Conservation (phyloP, 2,329 filamentous ascomycete species). For the Phialophora verrucosa region DNA sequence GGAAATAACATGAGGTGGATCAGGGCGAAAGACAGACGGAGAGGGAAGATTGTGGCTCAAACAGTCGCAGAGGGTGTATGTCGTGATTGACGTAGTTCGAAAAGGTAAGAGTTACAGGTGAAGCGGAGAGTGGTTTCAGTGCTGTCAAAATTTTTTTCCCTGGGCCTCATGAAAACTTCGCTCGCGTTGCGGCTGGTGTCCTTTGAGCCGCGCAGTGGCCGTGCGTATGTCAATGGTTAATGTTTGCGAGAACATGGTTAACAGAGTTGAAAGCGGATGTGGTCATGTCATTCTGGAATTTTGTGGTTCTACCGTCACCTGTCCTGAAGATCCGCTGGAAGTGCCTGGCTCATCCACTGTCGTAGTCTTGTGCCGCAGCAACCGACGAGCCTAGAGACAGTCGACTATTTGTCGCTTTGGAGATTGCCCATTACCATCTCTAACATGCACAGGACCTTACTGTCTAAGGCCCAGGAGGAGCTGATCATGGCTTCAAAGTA, state of each 20-base stretch:
- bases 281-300: not conserved
- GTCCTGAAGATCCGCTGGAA: not conserved
- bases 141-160: not conserved
- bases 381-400: not conserved
- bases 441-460: not conserved
- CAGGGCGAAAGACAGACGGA: not conserved
- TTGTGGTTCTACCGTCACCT: not conserved
- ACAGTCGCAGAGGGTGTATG: not conserved
- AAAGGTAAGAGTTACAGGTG: not conserved
- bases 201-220: not conserved
- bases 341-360: not conserved
- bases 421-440: not conserved
- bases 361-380: not conserved
- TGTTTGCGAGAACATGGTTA: not conserved
- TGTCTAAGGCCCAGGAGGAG: not conserved
- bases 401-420: not conserved
- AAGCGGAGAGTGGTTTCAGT: not conserved
- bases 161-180: not conserved
- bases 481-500: not conserved
- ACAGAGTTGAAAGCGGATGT: not conserved
- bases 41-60: not conserved
- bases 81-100: not conserved
- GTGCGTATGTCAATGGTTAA: not conserved
- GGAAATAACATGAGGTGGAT: not conserved
- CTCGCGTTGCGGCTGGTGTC: too few relatives aligned